phyloP scores from a whole-genome alignment of 148 eudicot genomes.

The Chenopodium album region DNA sequence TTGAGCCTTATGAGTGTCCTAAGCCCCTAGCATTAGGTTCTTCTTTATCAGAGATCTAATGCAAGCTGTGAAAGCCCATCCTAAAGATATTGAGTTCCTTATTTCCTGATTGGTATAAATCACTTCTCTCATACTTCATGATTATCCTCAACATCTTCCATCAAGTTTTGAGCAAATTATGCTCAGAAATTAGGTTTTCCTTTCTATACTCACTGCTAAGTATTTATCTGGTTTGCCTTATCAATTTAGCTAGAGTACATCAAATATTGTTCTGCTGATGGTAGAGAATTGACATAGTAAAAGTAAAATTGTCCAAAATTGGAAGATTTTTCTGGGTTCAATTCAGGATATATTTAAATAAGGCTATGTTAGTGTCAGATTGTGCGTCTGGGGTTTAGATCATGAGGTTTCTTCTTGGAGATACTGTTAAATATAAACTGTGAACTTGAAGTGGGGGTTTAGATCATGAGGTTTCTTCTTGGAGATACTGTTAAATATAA shows the following conservation, averaged over 20 bases:
- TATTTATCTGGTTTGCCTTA: not conserved
- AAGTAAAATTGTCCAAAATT: not conserved
- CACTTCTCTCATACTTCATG: too few relatives aligned
- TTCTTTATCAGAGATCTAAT: not conserved
- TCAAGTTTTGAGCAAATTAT: not conserved
- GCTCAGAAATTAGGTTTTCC: not conserved
- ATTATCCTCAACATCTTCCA: too few relatives aligned
- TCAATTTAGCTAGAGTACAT: too few relatives aligned
- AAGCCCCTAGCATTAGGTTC: not conserved
- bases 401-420: not conserved
- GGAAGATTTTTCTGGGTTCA: not conserved
- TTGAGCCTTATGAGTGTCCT: not conserved
- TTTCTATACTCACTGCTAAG: not conserved
- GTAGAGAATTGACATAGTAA: not conserved
- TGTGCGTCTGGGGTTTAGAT: not conserved
- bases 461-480: not conserved
- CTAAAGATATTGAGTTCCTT: not conserved
- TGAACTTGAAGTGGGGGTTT: not conserved
- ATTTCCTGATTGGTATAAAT: too few relatives aligned
- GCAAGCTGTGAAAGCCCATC: not conserved
- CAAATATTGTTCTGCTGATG: not conserved
- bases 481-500: not conserved
- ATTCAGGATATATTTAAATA: not conserved
- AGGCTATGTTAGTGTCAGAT: not conserved
- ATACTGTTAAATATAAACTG: not conserved